These are phyloP conservation scores for Ascocoryne sarcoides DNA, from an alignment of 2,329 filamentous ascomycete genomes.

Conservation along the genomic window DNA sequence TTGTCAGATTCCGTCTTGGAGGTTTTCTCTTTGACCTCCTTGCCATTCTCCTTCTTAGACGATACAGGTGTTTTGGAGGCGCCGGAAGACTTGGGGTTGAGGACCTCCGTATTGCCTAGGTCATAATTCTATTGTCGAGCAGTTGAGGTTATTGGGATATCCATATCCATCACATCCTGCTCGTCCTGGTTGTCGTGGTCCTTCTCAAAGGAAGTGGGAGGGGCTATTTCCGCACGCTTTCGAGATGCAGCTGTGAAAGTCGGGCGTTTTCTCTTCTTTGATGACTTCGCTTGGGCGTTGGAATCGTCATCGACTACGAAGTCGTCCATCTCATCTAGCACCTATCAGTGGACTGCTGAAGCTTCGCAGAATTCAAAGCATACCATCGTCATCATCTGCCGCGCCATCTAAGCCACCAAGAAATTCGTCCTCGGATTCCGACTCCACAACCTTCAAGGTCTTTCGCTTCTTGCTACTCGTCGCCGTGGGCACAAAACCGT, in stretches of 20 bases:
- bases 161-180: slow-evolving; percentile 42
- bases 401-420: slow-evolving; percentile 50
- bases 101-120: slow-evolving; percentile 45
- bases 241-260: slow-evolving; percentile 39
- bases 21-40: slow-evolving; percentile 54
- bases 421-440: slow-evolving; percentile 62
- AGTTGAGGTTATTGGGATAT: slow-evolving; percentile 56
- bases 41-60: slow-evolving; percentile 27
- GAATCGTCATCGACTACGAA: slow-evolving; percentile 80
- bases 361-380: slow-evolving; percentile 9
- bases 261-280: slow-evolving; percentile 63
- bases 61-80: slow-evolving; percentile 29
- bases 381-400: slow-evolving; percentile 48
- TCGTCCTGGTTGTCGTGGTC: slow-evolving; percentile 33
- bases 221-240: slow-evolving; percentile 53
- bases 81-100: slow-evolving; percentile 37
- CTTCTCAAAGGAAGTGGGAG: slow-evolving; percentile 37
- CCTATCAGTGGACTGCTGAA: slow-evolving; percentile 6
- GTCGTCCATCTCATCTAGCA: slow-evolving; percentile 64
- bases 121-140: slow-evolving; percentile 77
- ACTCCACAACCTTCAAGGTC: slow-evolving; percentile 51
- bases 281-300: slow-evolving; percentile 48
- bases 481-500: slow-evolving; percentile 31
- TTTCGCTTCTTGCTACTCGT: slow-evolving; percentile 35
- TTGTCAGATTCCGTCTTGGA: slow-evolving; percentile 76